Conservation (phyloP, 805 yeast species). For the Citeromyces nyonsensis region DNA sequence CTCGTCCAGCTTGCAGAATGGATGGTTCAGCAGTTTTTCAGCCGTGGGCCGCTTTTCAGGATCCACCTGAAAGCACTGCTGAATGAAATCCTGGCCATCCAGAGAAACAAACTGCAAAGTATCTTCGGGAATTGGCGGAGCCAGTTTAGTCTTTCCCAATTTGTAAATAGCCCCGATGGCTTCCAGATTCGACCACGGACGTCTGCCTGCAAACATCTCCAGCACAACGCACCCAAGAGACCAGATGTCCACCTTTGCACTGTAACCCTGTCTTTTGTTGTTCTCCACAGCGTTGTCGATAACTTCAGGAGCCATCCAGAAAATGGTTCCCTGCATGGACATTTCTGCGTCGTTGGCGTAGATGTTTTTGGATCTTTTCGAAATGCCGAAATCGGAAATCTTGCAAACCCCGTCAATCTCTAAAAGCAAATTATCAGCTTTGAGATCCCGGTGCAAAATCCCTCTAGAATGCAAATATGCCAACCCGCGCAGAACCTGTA, state of each 20-base stretch:
- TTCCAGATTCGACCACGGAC: conserved; percentile 96
- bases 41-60: conserved; percentile 90
- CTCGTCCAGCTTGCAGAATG: conserved; percentile 13
- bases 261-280: conserved; percentile 70
- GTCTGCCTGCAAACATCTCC: conserved; percentile 94
- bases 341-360: conserved; percentile 85
- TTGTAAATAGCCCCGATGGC: conserved; percentile 91
- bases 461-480: conserved; percentile 81
- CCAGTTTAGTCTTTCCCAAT: conserved; percentile 68
- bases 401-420: conserved; percentile 91
- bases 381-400: conserved; percentile 93
- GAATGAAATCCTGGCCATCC: conserved; percentile 57
- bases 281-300: conserved; percentile 68
- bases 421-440: conserved; percentile 80
- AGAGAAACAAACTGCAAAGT: conserved; percentile 46
- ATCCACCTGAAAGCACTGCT: conserved; percentile 59
- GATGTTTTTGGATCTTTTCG: conserved; percentile 72
- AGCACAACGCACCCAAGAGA: conserved; percentile 92
- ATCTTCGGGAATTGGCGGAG: conserved; percentile 96
- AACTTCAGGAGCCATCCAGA: conserved; percentile 99
- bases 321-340: conserved; percentile 91
- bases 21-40: conserved; percentile 34
- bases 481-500: conserved; percentile 73
- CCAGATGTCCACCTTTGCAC: conserved; percentile 98
- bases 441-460: conserved; percentile 84